These are phyloP conservation scores for Cystofilobasidium capitatum DNA, from an alignment of 768 basidiomycete species.

Conservation along the genomic window DNA sequence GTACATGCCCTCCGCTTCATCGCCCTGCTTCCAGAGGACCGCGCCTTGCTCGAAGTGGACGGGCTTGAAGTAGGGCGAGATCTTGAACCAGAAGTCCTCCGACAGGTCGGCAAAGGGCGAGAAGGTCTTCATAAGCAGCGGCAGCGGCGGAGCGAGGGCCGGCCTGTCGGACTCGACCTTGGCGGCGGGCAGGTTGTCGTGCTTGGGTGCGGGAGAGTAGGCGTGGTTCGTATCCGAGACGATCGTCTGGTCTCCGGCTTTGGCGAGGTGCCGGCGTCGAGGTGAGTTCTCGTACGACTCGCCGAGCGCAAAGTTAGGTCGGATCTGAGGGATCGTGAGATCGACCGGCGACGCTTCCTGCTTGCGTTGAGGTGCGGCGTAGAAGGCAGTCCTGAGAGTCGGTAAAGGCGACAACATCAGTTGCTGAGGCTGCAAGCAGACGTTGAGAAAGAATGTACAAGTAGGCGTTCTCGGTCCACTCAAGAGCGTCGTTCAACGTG, in stretches of 20 bases:
- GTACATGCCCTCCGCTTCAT: conserved; percentile 71
- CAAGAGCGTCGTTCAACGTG: conserved; percentile 79
- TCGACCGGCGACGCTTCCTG: conserved; percentile 13
- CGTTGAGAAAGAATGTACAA: conserved; percentile 62
- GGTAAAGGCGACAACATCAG: neutral
- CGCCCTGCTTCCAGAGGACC: conserved; percentile 68
- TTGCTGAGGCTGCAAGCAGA: no score
- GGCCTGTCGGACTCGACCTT: neutral
- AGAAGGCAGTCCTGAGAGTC: conserved; percentile 36
- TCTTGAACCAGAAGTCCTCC: conserved; percentile 50
- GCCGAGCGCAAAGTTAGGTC: conserved; percentile 44
- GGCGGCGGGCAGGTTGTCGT: neutral
- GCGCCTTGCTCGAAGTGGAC: conserved; percentile 50
- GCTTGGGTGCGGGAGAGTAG: neutral
- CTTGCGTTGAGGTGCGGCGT: conserved; percentile 26
- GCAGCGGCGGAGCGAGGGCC: conserved; percentile 37
- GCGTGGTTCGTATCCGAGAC: neutral
- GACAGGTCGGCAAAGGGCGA: conserved; percentile 54
- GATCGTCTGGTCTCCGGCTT: conserved; percentile 63
- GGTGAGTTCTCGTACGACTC: conserved; percentile 55
- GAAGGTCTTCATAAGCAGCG: conserved; percentile 69
- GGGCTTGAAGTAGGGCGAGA: conserved; percentile 63
- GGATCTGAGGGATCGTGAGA: conserved; percentile 8
- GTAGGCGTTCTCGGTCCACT: conserved; percentile 96
- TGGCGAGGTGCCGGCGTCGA: conserved; percentile 55